A percentile compares a stretch with the other conserved stretches of the same genome.
Conservation (phyloP, 2,329 filamentous ascomycete species). For the Verticillium albo-atrum region DNA sequence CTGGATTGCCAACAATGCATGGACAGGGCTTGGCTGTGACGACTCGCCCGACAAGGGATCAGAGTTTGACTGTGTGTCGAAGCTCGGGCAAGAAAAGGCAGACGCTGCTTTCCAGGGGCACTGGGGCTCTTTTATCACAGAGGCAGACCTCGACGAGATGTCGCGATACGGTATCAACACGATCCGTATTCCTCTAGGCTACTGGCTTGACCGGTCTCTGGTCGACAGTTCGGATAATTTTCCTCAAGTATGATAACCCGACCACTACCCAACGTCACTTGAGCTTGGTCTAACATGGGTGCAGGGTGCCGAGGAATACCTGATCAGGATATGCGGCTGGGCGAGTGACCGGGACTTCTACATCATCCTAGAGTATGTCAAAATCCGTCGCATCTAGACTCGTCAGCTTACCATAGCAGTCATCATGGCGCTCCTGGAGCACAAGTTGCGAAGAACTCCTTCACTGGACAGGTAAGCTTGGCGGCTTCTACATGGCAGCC, state of each 20-base stretch:
- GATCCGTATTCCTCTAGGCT: conserved; percentile 49
- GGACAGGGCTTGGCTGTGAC: conserved; percentile 42
- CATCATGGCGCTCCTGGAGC: conserved; percentile 48
- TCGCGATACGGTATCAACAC: conserved; percentile 46
- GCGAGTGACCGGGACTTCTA: conserved; percentile 45
- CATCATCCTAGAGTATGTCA: conserved; percentile 41
- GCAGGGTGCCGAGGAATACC: conserved; percentile 37
- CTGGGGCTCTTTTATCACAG: conserved; percentile 45
- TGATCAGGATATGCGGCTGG: conserved; percentile 41
- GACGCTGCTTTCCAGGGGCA: conserved; percentile 43
- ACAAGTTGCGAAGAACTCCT: conserved; percentile 38
- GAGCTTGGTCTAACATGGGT: neutral
- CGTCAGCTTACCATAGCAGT: neutral
- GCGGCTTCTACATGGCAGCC: too few species aligned
- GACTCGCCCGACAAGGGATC: conserved; percentile 19
- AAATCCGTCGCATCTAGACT: neutral
- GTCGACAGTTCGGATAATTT: conserved; percentile 47
- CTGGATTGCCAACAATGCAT: conserved; percentile 44
- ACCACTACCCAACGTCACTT: neutral
- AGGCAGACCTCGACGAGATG: conserved; percentile 45
- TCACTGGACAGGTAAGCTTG: conserved; percentile 35
- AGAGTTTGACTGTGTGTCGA: conserved; percentile 50
- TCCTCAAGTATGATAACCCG: conserved; percentile 22
- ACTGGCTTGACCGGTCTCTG: conserved; percentile 48
- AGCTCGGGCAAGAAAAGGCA: conserved; percentile 39